These are phyloP conservation scores for Aspergillus carbonarius DNA, from an alignment of 2,329 filamentous ascomycete species.

Conservation along the genomic window DNA sequence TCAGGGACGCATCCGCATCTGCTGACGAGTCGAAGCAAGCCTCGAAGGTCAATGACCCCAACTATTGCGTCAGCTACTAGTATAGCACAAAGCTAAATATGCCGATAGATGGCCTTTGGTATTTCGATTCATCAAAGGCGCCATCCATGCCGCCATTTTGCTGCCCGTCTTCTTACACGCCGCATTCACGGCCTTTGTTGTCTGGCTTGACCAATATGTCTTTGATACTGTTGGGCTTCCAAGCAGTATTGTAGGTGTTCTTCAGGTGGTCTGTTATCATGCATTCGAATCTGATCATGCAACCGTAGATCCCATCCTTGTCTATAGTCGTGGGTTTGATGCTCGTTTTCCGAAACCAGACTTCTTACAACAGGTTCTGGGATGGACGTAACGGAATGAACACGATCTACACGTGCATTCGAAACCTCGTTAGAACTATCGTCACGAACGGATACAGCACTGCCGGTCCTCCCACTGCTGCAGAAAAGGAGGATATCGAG, in stretches of 20 bases:
- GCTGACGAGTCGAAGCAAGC: slow-evolving; percentile 32
- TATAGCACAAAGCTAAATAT: neutral
- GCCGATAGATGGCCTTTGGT: slow-evolving; percentile 60
- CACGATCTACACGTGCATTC: slow-evolving; percentile 57
- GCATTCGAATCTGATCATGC: neutral
- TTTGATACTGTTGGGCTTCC: slow-evolving; percentile 55
- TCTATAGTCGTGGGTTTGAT: slow-evolving; percentile 67
- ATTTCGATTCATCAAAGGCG: slow-evolving; percentile 63
- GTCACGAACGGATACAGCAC: slow-evolving; percentile 49
- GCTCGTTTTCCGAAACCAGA: slow-evolving; percentile 66
- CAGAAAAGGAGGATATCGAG: slow-evolving; percentile 59
- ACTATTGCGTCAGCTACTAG: neutral
- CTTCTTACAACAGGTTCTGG: slow-evolving; percentile 66
- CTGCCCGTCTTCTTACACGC: slow-evolving; percentile 59
- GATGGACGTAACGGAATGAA: slow-evolving; percentile 58
- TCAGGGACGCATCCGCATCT: slow-evolving; percentile 32
- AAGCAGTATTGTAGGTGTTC: slow-evolving; percentile 52
- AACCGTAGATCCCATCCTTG: slow-evolving; percentile 55
- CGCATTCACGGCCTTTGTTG: slow-evolving; percentile 58
- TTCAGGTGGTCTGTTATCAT: neutral
- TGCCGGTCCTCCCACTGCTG: slow-evolving; percentile 32
- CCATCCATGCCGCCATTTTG: slow-evolving; percentile 60
- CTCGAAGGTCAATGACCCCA: slow-evolving; percentile 24
- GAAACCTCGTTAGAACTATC: slow-evolving; percentile 59
- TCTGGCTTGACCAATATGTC: slow-evolving; percentile 57